Conservation (phyloP, 306 rosid species). For the Malus asiatica region DNA sequence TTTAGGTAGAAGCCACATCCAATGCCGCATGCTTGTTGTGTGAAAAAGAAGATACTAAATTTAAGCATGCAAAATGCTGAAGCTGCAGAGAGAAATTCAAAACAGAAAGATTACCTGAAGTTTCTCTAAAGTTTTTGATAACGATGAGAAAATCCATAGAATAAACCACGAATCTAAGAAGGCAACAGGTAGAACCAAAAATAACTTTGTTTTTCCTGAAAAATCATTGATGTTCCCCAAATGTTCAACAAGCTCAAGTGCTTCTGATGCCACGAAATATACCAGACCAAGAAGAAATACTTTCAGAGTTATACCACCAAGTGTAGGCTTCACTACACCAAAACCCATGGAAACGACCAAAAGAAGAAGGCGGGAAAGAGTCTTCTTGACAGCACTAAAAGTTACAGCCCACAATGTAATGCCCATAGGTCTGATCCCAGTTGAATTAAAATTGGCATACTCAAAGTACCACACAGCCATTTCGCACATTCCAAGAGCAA, state of each 20-base stretch:
- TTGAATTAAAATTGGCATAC: conserved; percentile 78
- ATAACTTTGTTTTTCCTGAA: conserved; percentile 63
- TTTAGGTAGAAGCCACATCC: neutral
- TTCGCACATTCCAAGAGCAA: conserved; percentile 94
- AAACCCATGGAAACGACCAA: conserved; percentile 90
- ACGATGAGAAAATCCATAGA: conserved; percentile 85
- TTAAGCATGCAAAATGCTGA: neutral
- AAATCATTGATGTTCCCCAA: conserved; percentile 85
- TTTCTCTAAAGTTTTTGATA: conserved; percentile 81
- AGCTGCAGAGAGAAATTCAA: neutral
- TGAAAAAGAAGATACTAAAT: neutral
- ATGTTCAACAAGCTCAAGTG: conserved; percentile 84
- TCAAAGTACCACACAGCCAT: conserved; percentile 96
- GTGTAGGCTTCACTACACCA: conserved; percentile 77
- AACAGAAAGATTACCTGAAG: conserved; percentile 52
- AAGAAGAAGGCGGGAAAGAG: conserved; percentile 75
- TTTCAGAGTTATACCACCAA: conserved; percentile 56
- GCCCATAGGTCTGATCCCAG: conserved; percentile 83
- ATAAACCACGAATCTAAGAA: conserved; percentile 81
- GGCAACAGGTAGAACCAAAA: conserved; percentile 79
- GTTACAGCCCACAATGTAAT: conserved; percentile 93
- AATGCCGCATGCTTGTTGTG: neutral
- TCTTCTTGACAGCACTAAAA: conserved; percentile 73
- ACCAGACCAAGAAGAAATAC: conserved; percentile 57
- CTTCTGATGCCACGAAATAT: conserved; percentile 71